These are phyloP conservation scores for Lachancea mirantina DNA, from an alignment of 805 yeast genomes.

Conservation along the genomic window DNA sequence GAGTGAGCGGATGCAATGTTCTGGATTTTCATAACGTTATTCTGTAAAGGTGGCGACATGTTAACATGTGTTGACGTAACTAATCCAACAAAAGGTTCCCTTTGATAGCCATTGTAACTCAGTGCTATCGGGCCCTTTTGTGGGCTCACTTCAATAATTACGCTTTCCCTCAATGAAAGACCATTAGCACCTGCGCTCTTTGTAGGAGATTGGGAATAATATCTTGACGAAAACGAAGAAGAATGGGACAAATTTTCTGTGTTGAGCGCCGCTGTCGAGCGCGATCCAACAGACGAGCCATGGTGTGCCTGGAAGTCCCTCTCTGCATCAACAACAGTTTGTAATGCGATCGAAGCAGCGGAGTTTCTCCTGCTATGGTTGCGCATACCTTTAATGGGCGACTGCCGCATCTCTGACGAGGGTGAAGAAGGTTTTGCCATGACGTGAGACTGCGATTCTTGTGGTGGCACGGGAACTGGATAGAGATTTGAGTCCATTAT, in stretches of 20 bases:
- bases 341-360: conserved; percentile 61
- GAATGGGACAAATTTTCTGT: conserved; percentile 2
- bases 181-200: conserved; percentile 5
- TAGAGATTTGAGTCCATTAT: conserved; percentile 31
- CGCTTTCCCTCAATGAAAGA: conserved; percentile 20
- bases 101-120: not conserved
- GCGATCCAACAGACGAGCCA: conserved; percentile 1
- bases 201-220: conserved; percentile 4
- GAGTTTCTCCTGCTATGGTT: conserved; percentile 36
- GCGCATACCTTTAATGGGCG: conserved; percentile 14
- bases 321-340: conserved; percentile 67
- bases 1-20: not conserved
- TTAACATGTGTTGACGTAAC: not conserved
- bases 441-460: conserved; percentile 58
- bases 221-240: too few relatives aligned
- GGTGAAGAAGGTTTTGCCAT: conserved; percentile 40
- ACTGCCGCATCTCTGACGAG: conserved; percentile 19
- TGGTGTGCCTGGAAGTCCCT: conserved; percentile 14
- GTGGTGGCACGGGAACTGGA: conserved; percentile 57
- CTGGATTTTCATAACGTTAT: too few relatives aligned
- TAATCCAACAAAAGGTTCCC: conserved; percentile 4
- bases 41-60: too few relatives aligned
- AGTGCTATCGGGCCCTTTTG: conserved; percentile 7
- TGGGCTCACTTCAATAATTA: conserved; percentile 24
- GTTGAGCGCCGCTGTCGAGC: conserved; percentile 5